These are phyloP conservation scores for Cordyceps pruinosa DNA, from an alignment of 2,329 filamentous ascomycete genomes.

Conservation along the genomic window DNA sequence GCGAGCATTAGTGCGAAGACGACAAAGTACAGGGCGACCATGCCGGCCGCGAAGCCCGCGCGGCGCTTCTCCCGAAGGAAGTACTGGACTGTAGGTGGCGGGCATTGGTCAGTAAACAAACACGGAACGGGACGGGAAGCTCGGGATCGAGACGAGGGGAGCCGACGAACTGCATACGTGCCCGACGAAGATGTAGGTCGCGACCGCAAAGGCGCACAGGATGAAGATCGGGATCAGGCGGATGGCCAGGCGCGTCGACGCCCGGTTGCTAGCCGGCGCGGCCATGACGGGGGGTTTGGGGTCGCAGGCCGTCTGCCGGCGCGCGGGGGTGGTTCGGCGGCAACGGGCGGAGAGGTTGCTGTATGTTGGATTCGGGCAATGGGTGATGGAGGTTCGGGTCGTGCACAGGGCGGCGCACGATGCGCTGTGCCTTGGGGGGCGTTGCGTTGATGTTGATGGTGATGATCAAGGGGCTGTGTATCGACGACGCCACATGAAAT, in stretches of 20 bases:
- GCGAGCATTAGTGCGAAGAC: slow-evolving; percentile 59
- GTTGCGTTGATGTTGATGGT: neutral
- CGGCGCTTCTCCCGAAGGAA: slow-evolving; percentile 48
- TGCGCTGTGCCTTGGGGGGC: neutral
- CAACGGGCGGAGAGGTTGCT: neutral
- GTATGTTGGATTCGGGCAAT: no score
- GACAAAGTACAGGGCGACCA: slow-evolving; percentile 67
- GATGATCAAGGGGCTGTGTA: neutral
- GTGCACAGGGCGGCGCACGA: neutral
- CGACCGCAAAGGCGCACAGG: slow-evolving; percentile 58
- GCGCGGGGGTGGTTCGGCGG: slow-evolving; percentile 5
- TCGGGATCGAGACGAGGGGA: neutral
- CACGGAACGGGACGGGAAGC: neutral
- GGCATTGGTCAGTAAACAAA: slow-evolving; percentile 8
- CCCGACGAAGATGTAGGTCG: slow-evolving; percentile 63
- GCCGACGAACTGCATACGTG: slow-evolving; percentile 55
- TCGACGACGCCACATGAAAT: neutral
- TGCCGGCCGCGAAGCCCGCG: slow-evolving; percentile 54
- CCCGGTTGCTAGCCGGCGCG: slow-evolving; percentile 21
- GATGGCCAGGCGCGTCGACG: slow-evolving; percentile 27
- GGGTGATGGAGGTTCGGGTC: no score
- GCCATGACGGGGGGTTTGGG: slow-evolving; percentile 31
- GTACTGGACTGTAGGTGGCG: slow-evolving; percentile 55
- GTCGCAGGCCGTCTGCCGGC: slow-evolving; percentile 12
- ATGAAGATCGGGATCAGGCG: slow-evolving; percentile 66